Percentiles rank a stretch among this genome's conserved stretches.
Evolutionary conservation across 495 filamentous ascomycete species (phyloP).

Genomic region (Penicillium bovifimosum): DNA sequence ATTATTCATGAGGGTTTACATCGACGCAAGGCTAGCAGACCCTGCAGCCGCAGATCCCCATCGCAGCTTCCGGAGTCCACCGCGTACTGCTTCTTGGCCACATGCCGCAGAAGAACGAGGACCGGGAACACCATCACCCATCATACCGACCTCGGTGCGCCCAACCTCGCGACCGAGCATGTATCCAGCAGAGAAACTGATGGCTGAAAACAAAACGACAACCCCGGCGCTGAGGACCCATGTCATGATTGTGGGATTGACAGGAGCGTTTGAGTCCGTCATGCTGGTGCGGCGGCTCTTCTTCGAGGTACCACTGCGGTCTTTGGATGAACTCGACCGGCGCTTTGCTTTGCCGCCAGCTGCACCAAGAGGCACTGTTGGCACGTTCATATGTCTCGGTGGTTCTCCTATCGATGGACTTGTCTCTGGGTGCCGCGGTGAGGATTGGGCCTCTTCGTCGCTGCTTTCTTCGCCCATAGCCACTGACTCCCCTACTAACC

Average conservation of each 20-base stretch:
- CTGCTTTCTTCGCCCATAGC: constrained; percentile 49
- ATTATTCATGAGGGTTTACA: neutral
- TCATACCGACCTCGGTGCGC: constrained; percentile 51
- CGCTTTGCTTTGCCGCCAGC: constrained; percentile 42
- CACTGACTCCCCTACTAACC: constrained; percentile 74
- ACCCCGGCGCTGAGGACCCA: constrained; percentile 92
- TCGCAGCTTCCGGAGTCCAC: constrained; percentile 38
- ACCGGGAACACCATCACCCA: constrained; percentile 28
- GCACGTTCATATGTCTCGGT: constrained; percentile 18
- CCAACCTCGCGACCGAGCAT: constrained; percentile 81
- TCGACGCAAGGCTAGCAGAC: constrained; percentile 33
- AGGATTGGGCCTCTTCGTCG: constrained; percentile 17
- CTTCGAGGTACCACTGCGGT: constrained; percentile 44
- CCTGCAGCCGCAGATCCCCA: constrained; percentile 39
- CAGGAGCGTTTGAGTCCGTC: constrained; percentile 20
- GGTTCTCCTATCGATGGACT: constrained; percentile 19
- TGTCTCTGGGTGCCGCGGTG: constrained; percentile 16
- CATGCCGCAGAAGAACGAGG: constrained; percentile 35
- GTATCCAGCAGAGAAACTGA: constrained; percentile 92
- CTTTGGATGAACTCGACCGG: constrained; percentile 50
- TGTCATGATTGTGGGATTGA: constrained; percentile 70
- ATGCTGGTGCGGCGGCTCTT: constrained; percentile 47
- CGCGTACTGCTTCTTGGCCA: constrained; percentile 41
- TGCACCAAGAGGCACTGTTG: constrained; percentile 19
- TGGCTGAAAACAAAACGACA: constrained; percentile 82